Base-by-base conservation (phyloP, 1,139 yeast genomes). In the Saccharomyces pastorianus region DNA sequence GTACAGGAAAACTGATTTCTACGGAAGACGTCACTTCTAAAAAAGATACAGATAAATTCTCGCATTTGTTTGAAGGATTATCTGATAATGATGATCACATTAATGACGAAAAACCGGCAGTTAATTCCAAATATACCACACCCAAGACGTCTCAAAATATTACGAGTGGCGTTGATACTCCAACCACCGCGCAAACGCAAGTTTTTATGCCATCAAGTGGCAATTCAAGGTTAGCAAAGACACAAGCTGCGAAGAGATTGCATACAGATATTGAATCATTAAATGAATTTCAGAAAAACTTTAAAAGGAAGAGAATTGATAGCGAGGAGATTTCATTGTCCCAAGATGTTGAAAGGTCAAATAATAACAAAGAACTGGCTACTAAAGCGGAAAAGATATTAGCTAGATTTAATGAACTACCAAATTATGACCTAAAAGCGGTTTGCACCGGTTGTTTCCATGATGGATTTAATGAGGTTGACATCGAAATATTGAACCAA, bases 261-360 rank as follows among this genome's bases (percentile, higher is more conserved):
- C 91, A 84, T 60, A 77, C 77, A 25, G 81, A 84, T 61, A 85
- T 87, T 79, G 79, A 80, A 52, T 85, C 85, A 53, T 73, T 86
- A 57, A 85, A 83, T 61, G 76, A 74, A 52, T 86, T 79, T 64
- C 83, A 82, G 57, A 76, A 79, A 59, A 65, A 59, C 48, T 59
- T 66, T 23, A 62, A 64, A 48, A 63, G 59, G 38, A 63, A 64
- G 8, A 58, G 64, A 2, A 69, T 71, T 27, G 48, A 48, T 23
- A 50, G 32, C 17, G 51, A 47, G 17, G 31, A 47, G 23, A 5
- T 51, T 6, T 56, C 72, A 14, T 56, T 71, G 9, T 76, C 76
- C 3, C 69, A 65, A 47, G 75, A 69, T 58, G 55, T 65, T 27
- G 67, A 60, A 48, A 66, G 57, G 29, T 56, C 61, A 34, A 67